Evolutionary conservation across 805 yeast species (phyloP), one percentile per base, ranked within the genome.

Genomic region (Yamadazyma nakazawae): DNA sequence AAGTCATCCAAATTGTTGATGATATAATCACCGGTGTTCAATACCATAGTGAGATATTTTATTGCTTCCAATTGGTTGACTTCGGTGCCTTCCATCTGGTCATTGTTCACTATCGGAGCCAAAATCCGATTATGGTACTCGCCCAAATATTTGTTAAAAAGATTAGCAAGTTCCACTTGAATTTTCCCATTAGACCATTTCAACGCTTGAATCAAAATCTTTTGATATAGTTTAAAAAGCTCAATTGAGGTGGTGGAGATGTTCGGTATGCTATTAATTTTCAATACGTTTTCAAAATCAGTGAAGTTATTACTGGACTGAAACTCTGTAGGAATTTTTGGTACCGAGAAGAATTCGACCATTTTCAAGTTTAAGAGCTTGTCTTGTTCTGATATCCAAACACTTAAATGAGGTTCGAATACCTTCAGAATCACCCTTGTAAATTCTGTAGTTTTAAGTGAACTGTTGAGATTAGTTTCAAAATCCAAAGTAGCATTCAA

Each of bases 21-120:
- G 49, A 96, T 84, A 62, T 91, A 94, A 60, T 92, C 96, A 0
- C 96, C 89, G 0, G 99, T 92, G 55, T 89, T 88, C 31, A 92
- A 67, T 9, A 90, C 77, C 59, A 88, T 68, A 25, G 94, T 83
- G 1, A 87, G 73, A 49, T 85, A 79, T 37, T 75, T 76, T 16
- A 88, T 67, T 0, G 88, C 82, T 53, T 86, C 92, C 11, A 76
- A 67, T 24, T 80, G 76, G 61, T 14, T 58, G 78, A 76, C 45
- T 30, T 52, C 53, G 11, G 19, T 25, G 10, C 14, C 14, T 37
- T 32, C 40, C 14, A 12, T n/a, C 17, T 28, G 37, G 64, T 70
- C 48, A 82, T 68, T 35, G 9, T 55, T 48, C 26, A 67, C 42
- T 7, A 71, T 64, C 5, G 75, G 75, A 7, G 48, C 35, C 25